These are phyloP conservation scores for Neopestalotiopsis rosae DNA, from an alignment of 2,329 filamentous ascomycete species.

Conservation along the genomic window DNA sequence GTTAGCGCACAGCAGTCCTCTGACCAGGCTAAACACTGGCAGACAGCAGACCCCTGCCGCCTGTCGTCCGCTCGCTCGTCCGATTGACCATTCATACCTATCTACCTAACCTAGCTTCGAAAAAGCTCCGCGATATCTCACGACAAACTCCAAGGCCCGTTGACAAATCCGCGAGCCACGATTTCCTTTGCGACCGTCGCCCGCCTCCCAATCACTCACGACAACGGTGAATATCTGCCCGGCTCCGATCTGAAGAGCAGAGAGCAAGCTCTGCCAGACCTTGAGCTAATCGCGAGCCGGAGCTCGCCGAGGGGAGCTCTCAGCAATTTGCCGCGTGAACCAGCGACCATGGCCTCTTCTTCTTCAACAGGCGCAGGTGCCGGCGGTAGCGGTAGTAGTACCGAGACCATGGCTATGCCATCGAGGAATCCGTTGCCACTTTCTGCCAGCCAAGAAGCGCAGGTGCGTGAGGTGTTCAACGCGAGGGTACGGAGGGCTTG, in stretches of 20 bases:
- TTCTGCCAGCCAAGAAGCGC: constrained; percentile 45
- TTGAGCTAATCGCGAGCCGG: neutral
- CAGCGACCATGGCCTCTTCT: constrained; percentile 14
- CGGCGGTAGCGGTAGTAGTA: constrained; percentile 12
- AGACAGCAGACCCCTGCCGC: neutral
- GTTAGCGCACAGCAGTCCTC: no score
- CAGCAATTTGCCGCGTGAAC: constrained; percentile 31
- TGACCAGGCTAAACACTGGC: no score
- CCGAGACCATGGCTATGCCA: constrained; percentile 49
- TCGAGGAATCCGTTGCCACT: constrained; percentile 83
- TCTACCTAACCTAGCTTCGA: neutral
- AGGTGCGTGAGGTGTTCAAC: constrained; percentile 47
- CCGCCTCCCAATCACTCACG: neutral
- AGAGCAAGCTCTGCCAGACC: neutral
- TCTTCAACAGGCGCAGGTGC: neutral
- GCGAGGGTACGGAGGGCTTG: constrained; percentile 75
- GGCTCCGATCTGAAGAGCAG: neutral
- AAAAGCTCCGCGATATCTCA: constrained; percentile 9
- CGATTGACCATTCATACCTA: neutral
- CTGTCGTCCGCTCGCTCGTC: neutral
- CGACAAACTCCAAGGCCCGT: neutral
- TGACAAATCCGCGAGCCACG: neutral
- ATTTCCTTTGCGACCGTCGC: neutral
- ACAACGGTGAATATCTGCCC: neutral
- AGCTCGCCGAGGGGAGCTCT: constrained; percentile 40